Percentiles rank a stretch among this genome's conserved stretches.
phyloP scores from a whole-genome alignment of 129 eudicot genomes.

The Flaveria bidentis region DNA sequence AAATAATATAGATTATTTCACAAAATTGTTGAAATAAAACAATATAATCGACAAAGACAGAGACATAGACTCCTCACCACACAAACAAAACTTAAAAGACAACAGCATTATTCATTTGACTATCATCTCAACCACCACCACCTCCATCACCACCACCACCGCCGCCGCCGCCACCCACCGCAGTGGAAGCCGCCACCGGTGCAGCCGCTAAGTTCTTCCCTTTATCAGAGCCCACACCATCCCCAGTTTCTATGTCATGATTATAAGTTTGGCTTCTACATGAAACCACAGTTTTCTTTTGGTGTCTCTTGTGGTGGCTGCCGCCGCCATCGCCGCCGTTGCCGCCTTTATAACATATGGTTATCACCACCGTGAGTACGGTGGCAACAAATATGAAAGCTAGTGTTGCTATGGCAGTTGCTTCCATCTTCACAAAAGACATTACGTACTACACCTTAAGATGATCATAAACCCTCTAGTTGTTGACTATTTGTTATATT shows the following conservation, averaged over 20 bases:
- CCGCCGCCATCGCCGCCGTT: not conserved
- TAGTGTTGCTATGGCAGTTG: conserved; percentile 26
- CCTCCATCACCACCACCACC: not conserved
- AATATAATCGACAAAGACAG: conserved; percentile 31
- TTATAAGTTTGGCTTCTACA: conserved; percentile 18
- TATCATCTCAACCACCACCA: conserved; percentile 12
- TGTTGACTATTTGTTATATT: conserved; percentile 13
- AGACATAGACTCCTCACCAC: conserved; percentile 23
- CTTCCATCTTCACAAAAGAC: conserved; percentile 24
- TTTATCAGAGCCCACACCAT: not conserved
- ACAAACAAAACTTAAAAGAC: conserved; percentile 16
- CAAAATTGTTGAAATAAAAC: conserved; percentile 18
- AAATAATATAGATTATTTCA: conserved; percentile 7
- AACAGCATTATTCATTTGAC: conserved; percentile 21
- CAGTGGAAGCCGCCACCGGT: conserved; percentile 4
- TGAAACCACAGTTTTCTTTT: not conserved
- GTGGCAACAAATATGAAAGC: conserved; percentile 32
- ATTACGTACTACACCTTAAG: not conserved
- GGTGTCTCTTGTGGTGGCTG: not conserved
- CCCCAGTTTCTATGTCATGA: conserved; percentile 24
- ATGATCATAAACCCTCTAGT: conserved; percentile 23
- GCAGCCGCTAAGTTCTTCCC: conserved; percentile 17
- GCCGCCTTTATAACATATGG: conserved; percentile 34
- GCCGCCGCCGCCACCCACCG: not conserved
- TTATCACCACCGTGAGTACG: conserved; percentile 30